Percentiles rank a stretch among this genome's conserved stretches.
Evolutionary conservation across 2,329 filamentous ascomycete genomes (phyloP).

Genomic region (Tolypocladium endophyticum): DNA sequence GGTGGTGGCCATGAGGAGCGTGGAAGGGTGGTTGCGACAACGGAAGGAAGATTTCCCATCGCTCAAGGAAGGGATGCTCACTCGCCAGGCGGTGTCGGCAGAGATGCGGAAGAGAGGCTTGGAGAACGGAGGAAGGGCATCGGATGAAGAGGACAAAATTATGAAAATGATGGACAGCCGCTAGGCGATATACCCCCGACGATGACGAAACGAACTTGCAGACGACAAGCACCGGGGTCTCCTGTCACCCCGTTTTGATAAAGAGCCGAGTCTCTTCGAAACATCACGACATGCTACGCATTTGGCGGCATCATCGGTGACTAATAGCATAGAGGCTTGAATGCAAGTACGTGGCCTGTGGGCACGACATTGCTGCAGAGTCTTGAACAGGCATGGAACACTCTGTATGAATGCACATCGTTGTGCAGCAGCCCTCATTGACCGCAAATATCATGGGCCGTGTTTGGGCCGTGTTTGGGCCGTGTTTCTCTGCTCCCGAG

Average conservation of each 20-base stretch:
- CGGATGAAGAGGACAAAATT: conserved; percentile 32
- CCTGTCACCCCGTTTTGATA: neutral
- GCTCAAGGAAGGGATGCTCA: conserved; percentile 41
- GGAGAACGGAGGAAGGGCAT: conserved; percentile 16
- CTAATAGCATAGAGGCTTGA: neutral
- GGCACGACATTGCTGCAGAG: neutral
- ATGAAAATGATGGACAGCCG: conserved; percentile 27
- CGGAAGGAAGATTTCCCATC: conserved; percentile 47
- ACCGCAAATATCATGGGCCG: neutral
- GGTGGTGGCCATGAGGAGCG: conserved; percentile 73
- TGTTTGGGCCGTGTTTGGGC: neutral
- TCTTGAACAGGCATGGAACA: neutral
- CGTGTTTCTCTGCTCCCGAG: neutral
- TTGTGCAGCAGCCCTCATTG: neutral
- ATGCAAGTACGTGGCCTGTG: neutral
- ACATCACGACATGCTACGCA: neutral
- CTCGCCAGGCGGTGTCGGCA: conserved; percentile 42
- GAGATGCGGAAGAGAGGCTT: conserved; percentile 47
- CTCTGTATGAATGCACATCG: neutral
- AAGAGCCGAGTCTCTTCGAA: neutral
- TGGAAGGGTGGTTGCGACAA: conserved; percentile 56
- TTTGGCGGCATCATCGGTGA: neutral
- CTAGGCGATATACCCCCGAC: conserved; percentile 3
- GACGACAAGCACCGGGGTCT: neutral
- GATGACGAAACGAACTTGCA: neutral